Evolutionary conservation across 2,329 filamentous ascomycete species (phyloP).

Genomic region (Phoma herbarum): DNA sequence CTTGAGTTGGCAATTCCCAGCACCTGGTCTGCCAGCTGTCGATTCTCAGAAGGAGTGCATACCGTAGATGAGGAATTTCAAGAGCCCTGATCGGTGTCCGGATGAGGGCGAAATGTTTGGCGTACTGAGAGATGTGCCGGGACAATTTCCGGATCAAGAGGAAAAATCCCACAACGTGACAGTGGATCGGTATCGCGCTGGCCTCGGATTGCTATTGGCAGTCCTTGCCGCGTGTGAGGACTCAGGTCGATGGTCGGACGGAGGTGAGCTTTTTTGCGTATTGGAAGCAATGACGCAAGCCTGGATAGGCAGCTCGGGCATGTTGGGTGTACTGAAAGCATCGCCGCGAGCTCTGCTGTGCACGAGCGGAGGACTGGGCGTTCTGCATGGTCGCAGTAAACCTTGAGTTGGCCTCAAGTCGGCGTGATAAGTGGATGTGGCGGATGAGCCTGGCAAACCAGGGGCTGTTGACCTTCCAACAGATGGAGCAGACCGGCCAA

Average conservation of each 20-base stretch:
- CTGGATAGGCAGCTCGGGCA: background rate
- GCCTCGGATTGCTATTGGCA: background rate
- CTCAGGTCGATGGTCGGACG: background rate
- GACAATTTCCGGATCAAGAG: background rate
- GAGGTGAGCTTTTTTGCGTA: background rate
- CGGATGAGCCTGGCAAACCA: background rate
- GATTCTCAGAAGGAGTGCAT: background rate
- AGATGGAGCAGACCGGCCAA: no score
- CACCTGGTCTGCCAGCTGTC: background rate
- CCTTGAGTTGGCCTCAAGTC: background rate
- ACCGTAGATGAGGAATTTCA: background rate
- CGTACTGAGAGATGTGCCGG: background rate
- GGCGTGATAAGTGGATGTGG: background rate
- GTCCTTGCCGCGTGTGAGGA: background rate
- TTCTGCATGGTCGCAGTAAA: background rate
- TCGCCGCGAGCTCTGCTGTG: background rate
- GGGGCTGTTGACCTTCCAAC: background rate
- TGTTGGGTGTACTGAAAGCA: background rate
- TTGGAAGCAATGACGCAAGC: background rate
- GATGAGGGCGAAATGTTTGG: background rate
- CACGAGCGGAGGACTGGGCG: background rate
- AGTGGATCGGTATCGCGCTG: background rate
- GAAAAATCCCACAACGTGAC: background rate
- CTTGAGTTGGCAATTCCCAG: background rate
- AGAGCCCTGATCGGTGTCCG: background rate